A percentile compares a stretch with the other conserved stretches of the same genome.
Evolutionary conservation across 352 stramenopile genomes (phyloP).

Genomic region (Globisporangium paroecandrum): DNA sequence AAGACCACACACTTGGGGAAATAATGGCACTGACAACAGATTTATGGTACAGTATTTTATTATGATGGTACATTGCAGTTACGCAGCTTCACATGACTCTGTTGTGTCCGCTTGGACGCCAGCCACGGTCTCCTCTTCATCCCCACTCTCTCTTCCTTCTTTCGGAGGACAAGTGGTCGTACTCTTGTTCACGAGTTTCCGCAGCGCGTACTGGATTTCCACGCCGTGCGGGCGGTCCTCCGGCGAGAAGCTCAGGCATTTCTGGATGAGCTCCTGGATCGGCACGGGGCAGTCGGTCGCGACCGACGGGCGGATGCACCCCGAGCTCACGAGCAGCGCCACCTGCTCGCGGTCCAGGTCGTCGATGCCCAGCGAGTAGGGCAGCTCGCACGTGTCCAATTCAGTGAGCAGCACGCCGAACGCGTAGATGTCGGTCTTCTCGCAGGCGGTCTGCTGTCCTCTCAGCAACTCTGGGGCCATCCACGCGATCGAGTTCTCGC

Average conservation of each 20-base stretch:
- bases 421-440: conserved; percentile 41
- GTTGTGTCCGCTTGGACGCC: not conserved
- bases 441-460: conserved; percentile 24
- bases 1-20: not conserved
- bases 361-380: conserved; percentile 39
- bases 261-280: conserved; percentile 44
- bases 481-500: conserved; percentile 34
- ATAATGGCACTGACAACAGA: not conserved
- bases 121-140: not conserved
- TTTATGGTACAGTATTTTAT: not conserved
- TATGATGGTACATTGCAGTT: not conserved
- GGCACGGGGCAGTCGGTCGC: conserved; percentile 37
- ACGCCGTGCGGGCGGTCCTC: conserved; percentile 30
- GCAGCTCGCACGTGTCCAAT: conserved; percentile 51
- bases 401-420: conserved; percentile 56
- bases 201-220: conserved; percentile 38
- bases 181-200: conserved; percentile 28
- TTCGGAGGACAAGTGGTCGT: not conserved
- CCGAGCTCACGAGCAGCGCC: conserved; percentile 43
- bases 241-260: conserved; percentile 46
- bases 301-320: conserved; percentile 41
- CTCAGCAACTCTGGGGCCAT: conserved; percentile 50
- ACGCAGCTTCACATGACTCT: not conserved
- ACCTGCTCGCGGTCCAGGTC: conserved; percentile 37
- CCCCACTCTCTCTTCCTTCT: not conserved